phyloP scores from a whole-genome alignment of 306 rosid genomes.

The Lotus japonicus region DNA sequence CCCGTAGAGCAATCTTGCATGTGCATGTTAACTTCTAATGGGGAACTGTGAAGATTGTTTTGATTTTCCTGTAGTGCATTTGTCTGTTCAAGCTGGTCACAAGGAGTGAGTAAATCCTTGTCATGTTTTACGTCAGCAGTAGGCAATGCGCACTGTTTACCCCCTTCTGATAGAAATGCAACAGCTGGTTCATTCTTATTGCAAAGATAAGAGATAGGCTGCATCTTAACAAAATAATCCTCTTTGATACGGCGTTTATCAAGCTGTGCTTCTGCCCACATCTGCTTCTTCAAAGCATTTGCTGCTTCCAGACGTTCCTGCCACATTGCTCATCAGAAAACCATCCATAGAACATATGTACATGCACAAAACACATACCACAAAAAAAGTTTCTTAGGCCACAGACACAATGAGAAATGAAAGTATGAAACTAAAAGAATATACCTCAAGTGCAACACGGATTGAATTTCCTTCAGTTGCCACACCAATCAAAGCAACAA shows the following conservation, averaged over 20 bases:
- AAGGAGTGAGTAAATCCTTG: slow-evolving; percentile 21
- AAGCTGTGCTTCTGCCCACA: slow-evolving; percentile 67
- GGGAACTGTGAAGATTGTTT: slow-evolving; percentile 23
- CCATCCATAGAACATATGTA: neutral
- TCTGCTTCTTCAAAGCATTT: slow-evolving; percentile 66
- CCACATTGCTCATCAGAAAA: slow-evolving; percentile 18
- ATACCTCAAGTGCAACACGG: slow-evolving; percentile 61
- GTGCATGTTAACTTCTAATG: slow-evolving; percentile 38
- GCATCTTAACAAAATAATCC: slow-evolving; percentile 36
- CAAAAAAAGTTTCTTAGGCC: neutral
- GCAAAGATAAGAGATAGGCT: slow-evolving; percentile 16
- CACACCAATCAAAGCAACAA: slow-evolving; percentile 53
- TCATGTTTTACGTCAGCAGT: slow-evolving; percentile 25
- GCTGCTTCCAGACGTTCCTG: slow-evolving; percentile 89
- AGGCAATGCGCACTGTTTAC: slow-evolving; percentile 31
- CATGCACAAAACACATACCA: too few relatives aligned
- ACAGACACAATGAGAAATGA: neutral
- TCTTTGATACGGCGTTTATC: slow-evolving; percentile 67
- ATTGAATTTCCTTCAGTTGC: slow-evolving; percentile 71
- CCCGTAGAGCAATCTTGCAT: slow-evolving; percentile 39
- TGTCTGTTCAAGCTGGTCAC: slow-evolving; percentile 28
- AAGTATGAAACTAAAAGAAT: neutral
- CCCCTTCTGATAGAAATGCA: slow-evolving; percentile 25
- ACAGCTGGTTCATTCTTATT: slow-evolving; percentile 37
- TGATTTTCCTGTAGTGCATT: slow-evolving; percentile 26